These are phyloP conservation scores for Phaeomoniella chlamydospora DNA, from an alignment of 2,329 filamentous ascomycete species.

Conservation along the genomic window DNA sequence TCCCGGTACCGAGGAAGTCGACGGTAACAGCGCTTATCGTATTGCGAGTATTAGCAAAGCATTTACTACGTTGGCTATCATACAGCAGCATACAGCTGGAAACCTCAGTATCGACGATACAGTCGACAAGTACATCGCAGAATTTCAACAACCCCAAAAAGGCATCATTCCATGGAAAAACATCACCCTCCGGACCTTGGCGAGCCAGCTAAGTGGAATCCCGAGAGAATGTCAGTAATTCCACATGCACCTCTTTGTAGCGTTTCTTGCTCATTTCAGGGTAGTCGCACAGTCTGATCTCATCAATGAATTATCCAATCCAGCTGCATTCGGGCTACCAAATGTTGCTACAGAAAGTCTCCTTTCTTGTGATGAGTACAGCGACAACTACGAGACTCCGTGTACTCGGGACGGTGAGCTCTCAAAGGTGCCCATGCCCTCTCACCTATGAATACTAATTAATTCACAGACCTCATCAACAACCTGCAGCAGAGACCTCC, in stretches of 20 bases:
- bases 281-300: constrained; percentile 8
- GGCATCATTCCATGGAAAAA: constrained; percentile 11
- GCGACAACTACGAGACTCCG: too few relatives aligned
- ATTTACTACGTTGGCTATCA: constrained; percentile 14
- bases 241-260: constrained; percentile 4
- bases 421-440: too few relatives aligned
- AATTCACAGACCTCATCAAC: constrained; percentile 5
- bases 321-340: constrained; percentile 7
- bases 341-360: constrained; percentile 4
- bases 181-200: constrained; percentile 13
- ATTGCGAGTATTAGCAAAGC: constrained; percentile 15
- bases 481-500: constrained; percentile 4
- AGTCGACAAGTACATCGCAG: constrained; percentile 10
- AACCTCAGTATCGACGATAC: constrained; percentile 14
- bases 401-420: too few relatives aligned
- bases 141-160: constrained; percentile 2
- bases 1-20: constrained; percentile 8
- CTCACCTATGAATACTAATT: too few relatives aligned
- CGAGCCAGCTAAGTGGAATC: constrained; percentile 14
- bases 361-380: constrained; percentile 6
- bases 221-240: constrained; percentile 11
- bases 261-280: too few relatives aligned
- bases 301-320: constrained; percentile 3
- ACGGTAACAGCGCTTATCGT: constrained; percentile 11
- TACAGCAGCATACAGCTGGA: constrained; percentile 13